These are phyloP conservation scores for Linnemannia zychae DNA, from an alignment of 192 early-diverging fungal species.

Conservation along the genomic window DNA sequence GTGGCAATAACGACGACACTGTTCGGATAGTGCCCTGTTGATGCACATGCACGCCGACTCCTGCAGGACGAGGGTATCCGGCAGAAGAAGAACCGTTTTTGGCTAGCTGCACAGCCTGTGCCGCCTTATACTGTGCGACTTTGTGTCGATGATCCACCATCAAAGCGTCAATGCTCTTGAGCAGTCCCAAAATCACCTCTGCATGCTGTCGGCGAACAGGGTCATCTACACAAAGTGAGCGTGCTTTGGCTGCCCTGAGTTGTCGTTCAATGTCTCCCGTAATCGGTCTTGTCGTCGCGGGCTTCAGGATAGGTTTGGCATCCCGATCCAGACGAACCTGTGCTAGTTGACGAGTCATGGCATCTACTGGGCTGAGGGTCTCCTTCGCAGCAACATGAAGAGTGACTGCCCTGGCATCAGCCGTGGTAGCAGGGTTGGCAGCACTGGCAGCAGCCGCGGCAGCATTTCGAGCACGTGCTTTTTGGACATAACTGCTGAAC, in stretches of 20 bases:
- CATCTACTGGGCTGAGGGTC: slow-evolving; percentile 32
- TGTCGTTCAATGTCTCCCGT: slow-evolving; percentile 32
- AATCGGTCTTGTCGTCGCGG: slow-evolving; percentile 20
- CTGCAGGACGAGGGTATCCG: background rate
- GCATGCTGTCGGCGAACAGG: slow-evolving; percentile 49
- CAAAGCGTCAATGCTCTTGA: slow-evolving; percentile 49
- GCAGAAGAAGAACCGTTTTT: slow-evolving; percentile 2
- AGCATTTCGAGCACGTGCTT: slow-evolving; percentile 29
- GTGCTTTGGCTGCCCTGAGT: slow-evolving; percentile 31
- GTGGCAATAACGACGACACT: slow-evolving; percentile 44
- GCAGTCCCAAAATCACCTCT: slow-evolving; percentile 33
- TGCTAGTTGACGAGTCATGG: slow-evolving; percentile 41
- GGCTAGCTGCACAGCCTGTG: slow-evolving; percentile 1
- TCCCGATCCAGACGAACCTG: slow-evolving; percentile 18
- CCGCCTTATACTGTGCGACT: slow-evolving; percentile 24
- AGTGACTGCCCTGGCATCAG: slow-evolving; percentile 9
- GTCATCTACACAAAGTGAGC: slow-evolving; percentile 33
- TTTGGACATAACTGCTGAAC: slow-evolving; percentile 16
- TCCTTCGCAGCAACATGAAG: background rate
- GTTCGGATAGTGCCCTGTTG: slow-evolving; percentile 40
- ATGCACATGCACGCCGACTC: slow-evolving; percentile 25
- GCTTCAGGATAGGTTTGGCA: slow-evolving; percentile 4
- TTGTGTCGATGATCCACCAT: slow-evolving; percentile 36
- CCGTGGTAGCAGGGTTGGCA: background rate
- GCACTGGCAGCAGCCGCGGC: slow-evolving; percentile 23